phyloP scores from a whole-genome alignment of 108 stramenopile species.

The Conticribra weissflogii region DNA sequence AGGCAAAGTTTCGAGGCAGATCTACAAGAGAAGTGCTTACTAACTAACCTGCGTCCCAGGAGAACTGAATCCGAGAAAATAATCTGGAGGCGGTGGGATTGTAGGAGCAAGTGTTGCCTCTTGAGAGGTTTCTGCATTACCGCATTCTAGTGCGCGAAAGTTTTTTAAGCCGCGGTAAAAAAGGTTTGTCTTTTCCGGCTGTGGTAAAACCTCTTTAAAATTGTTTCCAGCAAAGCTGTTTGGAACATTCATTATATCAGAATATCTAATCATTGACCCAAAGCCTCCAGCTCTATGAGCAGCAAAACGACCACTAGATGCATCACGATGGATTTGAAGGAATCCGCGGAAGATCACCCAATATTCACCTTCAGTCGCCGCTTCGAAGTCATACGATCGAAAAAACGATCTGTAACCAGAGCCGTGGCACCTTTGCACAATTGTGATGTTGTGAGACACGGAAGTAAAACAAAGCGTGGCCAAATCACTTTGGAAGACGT shows the following conservation, averaged over 20 bases:
- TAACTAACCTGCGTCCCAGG: slow-evolving; percentile 72
- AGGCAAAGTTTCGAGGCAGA: background rate
- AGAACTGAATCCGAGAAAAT: slow-evolving; percentile 57
- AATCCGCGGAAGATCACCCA: slow-evolving; percentile 90
- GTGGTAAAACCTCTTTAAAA: slow-evolving; percentile 24
- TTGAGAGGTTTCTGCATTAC: too few species aligned
- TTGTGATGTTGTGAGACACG: background rate
- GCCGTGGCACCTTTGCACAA: slow-evolving; percentile 51
- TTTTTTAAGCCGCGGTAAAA: too few species aligned
- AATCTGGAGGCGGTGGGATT: slow-evolving; percentile 80
- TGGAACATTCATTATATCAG: slow-evolving; percentile 14
- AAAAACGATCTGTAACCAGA: slow-evolving; percentile 56
- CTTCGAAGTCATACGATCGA: slow-evolving; percentile 81
- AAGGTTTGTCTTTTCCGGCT: background rate
- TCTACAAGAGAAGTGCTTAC: background rate
- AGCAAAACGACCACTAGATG: slow-evolving; percentile 75
- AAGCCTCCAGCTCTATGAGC: slow-evolving; percentile 74
- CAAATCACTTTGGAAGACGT: slow-evolving; percentile 3
- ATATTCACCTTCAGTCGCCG: slow-evolving; percentile 89
- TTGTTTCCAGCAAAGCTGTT: slow-evolving; percentile 42
- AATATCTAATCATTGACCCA: slow-evolving; percentile 58
- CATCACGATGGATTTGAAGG: slow-evolving; percentile 83
- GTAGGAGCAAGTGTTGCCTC: too few species aligned
- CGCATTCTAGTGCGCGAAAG: too few species aligned
- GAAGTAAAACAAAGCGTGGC: background rate